phyloP scores from a whole-genome alignment of 2,329 filamentous ascomycete genomes.

The Lizonia empirigonia region DNA sequence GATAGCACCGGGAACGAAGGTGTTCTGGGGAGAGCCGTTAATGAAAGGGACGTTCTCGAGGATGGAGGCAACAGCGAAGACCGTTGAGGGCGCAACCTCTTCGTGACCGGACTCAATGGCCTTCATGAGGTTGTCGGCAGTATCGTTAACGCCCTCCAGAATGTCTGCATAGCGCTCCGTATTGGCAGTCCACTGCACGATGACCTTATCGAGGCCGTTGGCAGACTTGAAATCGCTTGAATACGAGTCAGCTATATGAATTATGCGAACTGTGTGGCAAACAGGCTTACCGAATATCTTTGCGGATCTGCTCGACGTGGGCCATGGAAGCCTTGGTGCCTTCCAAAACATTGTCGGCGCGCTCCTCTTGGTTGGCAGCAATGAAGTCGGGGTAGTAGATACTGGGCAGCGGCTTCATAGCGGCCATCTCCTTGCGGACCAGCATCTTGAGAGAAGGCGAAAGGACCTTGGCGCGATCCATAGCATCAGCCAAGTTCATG shows the following conservation, averaged over 20 bases:
- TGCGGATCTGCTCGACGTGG: conserved; percentile 90
- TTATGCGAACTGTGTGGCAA: neutral
- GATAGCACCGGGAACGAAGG: conserved; percentile 92
- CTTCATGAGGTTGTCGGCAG: conserved; percentile 88
- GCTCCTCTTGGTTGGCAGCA: conserved; percentile 95
- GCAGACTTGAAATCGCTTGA: conserved; percentile 79
- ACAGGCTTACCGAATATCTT: conserved; percentile 76
- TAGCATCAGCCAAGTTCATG: conserved; percentile 85
- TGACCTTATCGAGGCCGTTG: conserved; percentile 89
- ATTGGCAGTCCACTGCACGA: conserved; percentile 98
- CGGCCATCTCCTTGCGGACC: conserved; percentile 90
- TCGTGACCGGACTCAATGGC: conserved; percentile 85
- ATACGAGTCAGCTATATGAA: conserved; percentile 5
- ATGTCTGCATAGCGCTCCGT: conserved; percentile 96
- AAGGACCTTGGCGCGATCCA: conserved; percentile 94
- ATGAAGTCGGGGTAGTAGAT: conserved; percentile 99
- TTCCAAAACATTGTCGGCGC: conserved; percentile 86
- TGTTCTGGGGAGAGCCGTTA: conserved; percentile 99
- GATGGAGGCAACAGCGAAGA: conserved; percentile 94
- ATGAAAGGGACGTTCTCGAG: conserved; percentile 92
- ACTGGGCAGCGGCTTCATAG: conserved; percentile 86
- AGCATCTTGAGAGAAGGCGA: conserved; percentile 91
- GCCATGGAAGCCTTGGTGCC: conserved; percentile 83
- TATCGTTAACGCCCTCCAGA: conserved; percentile 89
- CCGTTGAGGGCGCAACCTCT: conserved; percentile 92